Conservation (phyloP, 192 early-diverging fungal genomes). For the Gamsiella multidivaricata region DNA sequence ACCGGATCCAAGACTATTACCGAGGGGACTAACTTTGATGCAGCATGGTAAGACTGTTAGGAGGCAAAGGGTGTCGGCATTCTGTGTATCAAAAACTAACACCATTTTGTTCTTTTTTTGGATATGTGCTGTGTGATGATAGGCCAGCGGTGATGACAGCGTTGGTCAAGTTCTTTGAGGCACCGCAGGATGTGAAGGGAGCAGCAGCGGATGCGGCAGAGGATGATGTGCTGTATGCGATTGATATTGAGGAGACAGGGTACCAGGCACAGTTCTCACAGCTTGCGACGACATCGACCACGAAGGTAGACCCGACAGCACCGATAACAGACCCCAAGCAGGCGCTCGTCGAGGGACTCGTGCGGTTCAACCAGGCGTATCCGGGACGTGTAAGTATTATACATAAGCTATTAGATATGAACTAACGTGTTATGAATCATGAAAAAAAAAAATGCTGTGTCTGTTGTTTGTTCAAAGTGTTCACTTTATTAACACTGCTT, state of each 20-base stretch:
- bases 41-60: slow-evolving; percentile 53
- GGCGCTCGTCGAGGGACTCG: slow-evolving; percentile 62
- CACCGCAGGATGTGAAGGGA: slow-evolving; percentile 61
- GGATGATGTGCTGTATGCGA: slow-evolving; percentile 69
- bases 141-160: slow-evolving; percentile 65
- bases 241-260: slow-evolving; percentile 82
- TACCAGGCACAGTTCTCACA: slow-evolving; percentile 87
- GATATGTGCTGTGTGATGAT: slow-evolving; percentile 3
- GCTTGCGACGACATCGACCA: slow-evolving; percentile 74
- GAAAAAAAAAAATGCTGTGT: not conserved
- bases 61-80: not conserved
- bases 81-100: not conserved
- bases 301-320: slow-evolving; percentile 74
- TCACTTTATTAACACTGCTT: not conserved
- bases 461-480: not conserved
- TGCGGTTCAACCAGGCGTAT: slow-evolving; percentile 57
- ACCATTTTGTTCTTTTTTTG: not conserved
- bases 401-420: not conserved
- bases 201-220: slow-evolving; percentile 61
- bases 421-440: not conserved
- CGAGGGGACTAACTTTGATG: slow-evolving; percentile 61
- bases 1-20: slow-evolving; percentile 66
- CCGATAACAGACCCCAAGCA: slow-evolving; percentile 59
- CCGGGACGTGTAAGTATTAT: slow-evolving; percentile 46
- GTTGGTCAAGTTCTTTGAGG: slow-evolving; percentile 68